Conservation (phyloP, 306 rosid genomes). For the Astragalus glycyphyllos region DNA sequence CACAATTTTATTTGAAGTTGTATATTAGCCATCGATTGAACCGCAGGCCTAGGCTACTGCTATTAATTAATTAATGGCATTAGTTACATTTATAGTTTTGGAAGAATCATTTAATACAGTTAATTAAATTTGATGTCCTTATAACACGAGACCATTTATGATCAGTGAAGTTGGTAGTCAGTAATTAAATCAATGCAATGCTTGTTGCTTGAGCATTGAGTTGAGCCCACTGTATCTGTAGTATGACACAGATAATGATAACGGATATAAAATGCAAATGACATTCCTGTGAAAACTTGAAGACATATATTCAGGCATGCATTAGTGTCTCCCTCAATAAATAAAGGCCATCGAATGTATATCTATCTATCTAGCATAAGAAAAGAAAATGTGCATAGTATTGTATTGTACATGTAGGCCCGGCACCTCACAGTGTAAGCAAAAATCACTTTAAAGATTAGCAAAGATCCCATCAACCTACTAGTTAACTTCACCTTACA, state of each 20-base stretch:
- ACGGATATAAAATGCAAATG: slow-evolving; percentile 10
- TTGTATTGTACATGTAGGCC: slow-evolving; percentile 37
- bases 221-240: neutral
- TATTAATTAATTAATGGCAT: no score
- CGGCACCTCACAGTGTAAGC: slow-evolving; percentile 6
- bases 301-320: slow-evolving; percentile 11
- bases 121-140: no score
- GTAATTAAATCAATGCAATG: slow-evolving; percentile 21
- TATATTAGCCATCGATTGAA: neutral
- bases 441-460: slow-evolving; percentile 36
- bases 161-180: slow-evolving; percentile 7
- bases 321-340: slow-evolving; percentile 20
- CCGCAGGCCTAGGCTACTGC: no score
- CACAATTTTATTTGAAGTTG: neutral
- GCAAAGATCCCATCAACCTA: no score
- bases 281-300: neutral
- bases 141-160: neutral
- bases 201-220: neutral
- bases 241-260: neutral
- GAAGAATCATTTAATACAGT: no score
- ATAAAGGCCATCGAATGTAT: neutral
- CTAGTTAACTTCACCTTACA: slow-evolving; percentile 31
- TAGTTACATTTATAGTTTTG: no score
- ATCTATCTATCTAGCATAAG: neutral
- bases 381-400: slow-evolving; percentile 16